phyloP scores from a whole-genome alignment of 306 rosid genomes.

The Carpinus viminea region DNA sequence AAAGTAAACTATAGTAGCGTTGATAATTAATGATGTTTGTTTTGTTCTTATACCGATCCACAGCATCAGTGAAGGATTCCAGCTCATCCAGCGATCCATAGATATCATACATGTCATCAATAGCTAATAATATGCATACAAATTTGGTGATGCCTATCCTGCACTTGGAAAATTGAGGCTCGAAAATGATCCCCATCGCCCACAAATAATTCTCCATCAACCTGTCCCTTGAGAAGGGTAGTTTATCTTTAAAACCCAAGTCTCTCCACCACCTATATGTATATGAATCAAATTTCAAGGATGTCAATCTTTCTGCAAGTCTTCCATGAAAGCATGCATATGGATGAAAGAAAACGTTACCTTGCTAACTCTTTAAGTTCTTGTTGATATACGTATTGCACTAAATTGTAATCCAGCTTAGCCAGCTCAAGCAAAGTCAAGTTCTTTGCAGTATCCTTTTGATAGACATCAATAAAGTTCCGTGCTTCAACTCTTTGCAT shows the following conservation, averaged over 20 bases:
- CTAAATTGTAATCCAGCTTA: slow-evolving; percentile 36
- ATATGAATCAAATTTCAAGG: too few relatives aligned
- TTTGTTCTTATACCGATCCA: slow-evolving; percentile 1
- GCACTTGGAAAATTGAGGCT: slow-evolving; percentile 34
- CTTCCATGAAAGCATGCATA: too few relatives aligned
- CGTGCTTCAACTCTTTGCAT: slow-evolving; percentile 30
- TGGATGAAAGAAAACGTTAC: neutral
- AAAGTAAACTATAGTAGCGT: neutral
- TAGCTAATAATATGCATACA: slow-evolving; percentile 32
- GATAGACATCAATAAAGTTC: slow-evolving; percentile 18
- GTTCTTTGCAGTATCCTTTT: slow-evolving; percentile 15
- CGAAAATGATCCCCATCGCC: slow-evolving; percentile 30
- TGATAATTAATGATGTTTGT: neutral
- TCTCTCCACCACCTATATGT: slow-evolving; percentile 36
- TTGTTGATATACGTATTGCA: slow-evolving; percentile 27
- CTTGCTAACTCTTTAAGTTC: slow-evolving; percentile 31
- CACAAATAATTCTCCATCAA: slow-evolving; percentile 38
- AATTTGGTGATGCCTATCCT: slow-evolving; percentile 36
- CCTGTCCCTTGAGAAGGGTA: slow-evolving; percentile 35
- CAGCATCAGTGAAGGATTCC: slow-evolving; percentile 27
- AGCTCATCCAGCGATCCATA: slow-evolving; percentile 41
- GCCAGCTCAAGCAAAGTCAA: slow-evolving; percentile 32
- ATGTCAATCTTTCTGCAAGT: neutral
- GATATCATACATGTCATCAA: slow-evolving; percentile 38
- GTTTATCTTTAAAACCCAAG: slow-evolving; percentile 25